Conservation (phyloP, 768 basidiomycete species). For the Candolleomyces eurysporus region DNA sequence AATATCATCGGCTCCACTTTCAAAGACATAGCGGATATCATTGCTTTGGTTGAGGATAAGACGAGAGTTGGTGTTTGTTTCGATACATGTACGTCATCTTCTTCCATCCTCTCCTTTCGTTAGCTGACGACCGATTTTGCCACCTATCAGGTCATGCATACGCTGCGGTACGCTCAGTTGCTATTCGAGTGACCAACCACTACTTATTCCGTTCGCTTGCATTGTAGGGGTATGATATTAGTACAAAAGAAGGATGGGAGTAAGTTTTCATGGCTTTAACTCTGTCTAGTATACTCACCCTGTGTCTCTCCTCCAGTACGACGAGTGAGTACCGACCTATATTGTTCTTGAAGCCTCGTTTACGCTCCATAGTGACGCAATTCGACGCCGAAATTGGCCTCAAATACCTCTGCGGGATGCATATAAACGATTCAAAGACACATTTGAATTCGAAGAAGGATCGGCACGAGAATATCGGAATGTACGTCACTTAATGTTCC, state of each 20-base stretch:
- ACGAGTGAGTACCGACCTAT: no score
- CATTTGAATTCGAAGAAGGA: slow-evolving; percentile 65
- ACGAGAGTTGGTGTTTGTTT: slow-evolving; percentile 77
- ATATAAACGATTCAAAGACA: slow-evolving; percentile 82
- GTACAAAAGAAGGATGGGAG: slow-evolving; percentile 71
- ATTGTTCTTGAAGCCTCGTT: background rate
- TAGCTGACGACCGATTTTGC: background rate
- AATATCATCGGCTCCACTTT: slow-evolving; percentile 78
- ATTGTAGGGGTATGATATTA: slow-evolving; percentile 74
- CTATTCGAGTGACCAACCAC: background rate
- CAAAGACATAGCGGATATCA: slow-evolving; percentile 65
- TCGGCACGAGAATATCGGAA: slow-evolving; percentile 81
- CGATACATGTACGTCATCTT: slow-evolving; percentile 65
- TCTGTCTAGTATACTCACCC: background rate
- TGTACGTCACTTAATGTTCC: slow-evolving; percentile 46
- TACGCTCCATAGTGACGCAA: slow-evolving; percentile 42
- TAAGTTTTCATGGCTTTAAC: slow-evolving; percentile 33
- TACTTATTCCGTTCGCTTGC: background rate
- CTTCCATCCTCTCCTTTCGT: background rate
- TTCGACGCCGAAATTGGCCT: slow-evolving; percentile 71
- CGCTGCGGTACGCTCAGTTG: slow-evolving; percentile 53
- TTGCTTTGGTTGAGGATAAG: slow-evolving; percentile 69
- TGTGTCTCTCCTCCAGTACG: background rate
- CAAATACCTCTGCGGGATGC: slow-evolving; percentile 76
- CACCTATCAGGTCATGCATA: slow-evolving; percentile 63